Evolutionary conservation across 2,329 filamentous ascomycete genomes (phyloP).

Genomic region (Phaeosphaeriaceae sp.): DNA sequence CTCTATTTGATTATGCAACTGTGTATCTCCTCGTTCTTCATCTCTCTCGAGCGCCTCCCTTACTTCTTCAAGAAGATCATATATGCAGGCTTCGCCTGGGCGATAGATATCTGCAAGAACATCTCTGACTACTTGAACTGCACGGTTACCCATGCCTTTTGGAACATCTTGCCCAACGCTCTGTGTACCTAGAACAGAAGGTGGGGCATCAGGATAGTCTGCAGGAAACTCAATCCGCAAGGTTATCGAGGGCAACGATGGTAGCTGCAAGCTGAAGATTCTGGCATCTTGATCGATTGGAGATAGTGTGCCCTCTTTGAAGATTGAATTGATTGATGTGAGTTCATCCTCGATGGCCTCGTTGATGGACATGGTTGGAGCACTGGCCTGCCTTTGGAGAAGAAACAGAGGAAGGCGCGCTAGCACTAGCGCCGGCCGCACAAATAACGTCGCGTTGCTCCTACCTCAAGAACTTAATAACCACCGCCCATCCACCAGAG

Average conservation of each 20-base stretch:
- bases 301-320: conserved; percentile 69
- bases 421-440: conserved; percentile 3
- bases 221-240: conserved; percentile 70
- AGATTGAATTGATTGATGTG: conserved; percentile 84
- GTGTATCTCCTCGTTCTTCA: conserved; percentile 36
- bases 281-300: conserved; percentile 31
- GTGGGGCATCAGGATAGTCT: conserved; percentile 77
- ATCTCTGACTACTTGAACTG: conserved; percentile 71
- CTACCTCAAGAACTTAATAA: conserved; percentile 7
- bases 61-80: conserved; percentile 80
- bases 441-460: background rate
- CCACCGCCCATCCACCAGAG: conserved; percentile 4
- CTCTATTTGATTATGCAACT: conserved; percentile 29
- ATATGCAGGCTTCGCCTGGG: conserved; percentile 81
- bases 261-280: conserved; percentile 65
- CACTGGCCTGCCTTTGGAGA: background rate
- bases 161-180: conserved; percentile 72
- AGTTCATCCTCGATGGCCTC: conserved; percentile 71
- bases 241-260: conserved; percentile 63
- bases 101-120: conserved; percentile 72
- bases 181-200: conserved; percentile 77
- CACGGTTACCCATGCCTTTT: conserved; percentile 73
- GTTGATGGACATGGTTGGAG: conserved; percentile 20
- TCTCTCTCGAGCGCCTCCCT: conserved; percentile 59
- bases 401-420: background rate